These are phyloP conservation scores for Lactarius hengduanensis DNA, from an alignment of 768 basidiomycete species.

Conservation along the genomic window DNA sequence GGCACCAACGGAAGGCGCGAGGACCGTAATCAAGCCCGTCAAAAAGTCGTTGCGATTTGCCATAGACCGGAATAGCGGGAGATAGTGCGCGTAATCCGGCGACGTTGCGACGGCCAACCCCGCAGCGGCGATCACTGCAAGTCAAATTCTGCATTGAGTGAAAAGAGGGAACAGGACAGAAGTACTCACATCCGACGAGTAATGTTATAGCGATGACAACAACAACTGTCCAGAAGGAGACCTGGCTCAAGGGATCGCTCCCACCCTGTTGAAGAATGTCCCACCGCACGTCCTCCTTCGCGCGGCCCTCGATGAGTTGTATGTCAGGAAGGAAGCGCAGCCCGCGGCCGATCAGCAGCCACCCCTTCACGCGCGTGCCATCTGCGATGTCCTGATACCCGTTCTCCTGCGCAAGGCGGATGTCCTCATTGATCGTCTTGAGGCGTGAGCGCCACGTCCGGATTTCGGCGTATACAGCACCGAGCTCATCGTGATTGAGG, in stretches of 20 bases:
- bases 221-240: slow-evolving; percentile 60
- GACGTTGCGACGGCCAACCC: slow-evolving; percentile 67
- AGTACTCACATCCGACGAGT: slow-evolving; percentile 57
- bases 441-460: slow-evolving; percentile 65
- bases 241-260: slow-evolving; percentile 44
- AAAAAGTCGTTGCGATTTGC: slow-evolving; percentile 49
- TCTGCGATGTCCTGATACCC: slow-evolving; percentile 72
- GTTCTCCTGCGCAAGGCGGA: slow-evolving; percentile 62
- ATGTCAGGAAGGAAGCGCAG: slow-evolving; percentile 60
- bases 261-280: slow-evolving; percentile 62
- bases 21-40: slow-evolving; percentile 62
- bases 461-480: slow-evolving; percentile 65
- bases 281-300: slow-evolving; percentile 84
- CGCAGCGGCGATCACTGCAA: slow-evolving; percentile 64
- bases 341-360: slow-evolving; percentile 74
- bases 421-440: slow-evolving; percentile 72
- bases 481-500: slow-evolving; percentile 62
- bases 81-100: slow-evolving; percentile 69
- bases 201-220: slow-evolving; percentile 50
- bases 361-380: slow-evolving; percentile 68
- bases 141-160: neutral
- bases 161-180: slow-evolving; percentile 6
- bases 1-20: slow-evolving; percentile 64
- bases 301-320: slow-evolving; percentile 71
- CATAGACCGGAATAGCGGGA: slow-evolving; percentile 61